phyloP scores from a whole-genome alignment of 1,284 basidiomycete genomes.

The Melampsora larici-populina region DNA sequence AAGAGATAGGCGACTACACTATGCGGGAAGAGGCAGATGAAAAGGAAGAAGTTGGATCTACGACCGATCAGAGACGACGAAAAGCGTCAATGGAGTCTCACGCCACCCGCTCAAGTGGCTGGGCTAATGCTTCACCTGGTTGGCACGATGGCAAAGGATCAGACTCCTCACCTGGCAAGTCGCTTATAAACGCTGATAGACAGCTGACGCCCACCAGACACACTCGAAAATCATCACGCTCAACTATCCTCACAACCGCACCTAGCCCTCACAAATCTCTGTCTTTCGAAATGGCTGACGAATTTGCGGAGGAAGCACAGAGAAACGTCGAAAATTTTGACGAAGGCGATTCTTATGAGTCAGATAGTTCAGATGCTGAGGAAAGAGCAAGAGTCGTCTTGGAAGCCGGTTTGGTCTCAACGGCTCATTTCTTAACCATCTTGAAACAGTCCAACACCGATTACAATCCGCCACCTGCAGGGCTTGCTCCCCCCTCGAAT shows the following conservation, averaged over 20 bases:
- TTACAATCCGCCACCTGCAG: conserved; percentile 3
- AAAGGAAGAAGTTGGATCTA: not conserved
- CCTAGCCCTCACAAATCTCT: not conserved
- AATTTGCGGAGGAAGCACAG: conserved; percentile 3
- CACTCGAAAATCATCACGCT: conserved; percentile 8
- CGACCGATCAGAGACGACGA: not conserved
- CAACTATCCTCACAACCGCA: conserved; percentile 20
- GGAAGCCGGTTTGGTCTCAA: conserved; percentile 19
- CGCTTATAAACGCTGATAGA: not conserved
- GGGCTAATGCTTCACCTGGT: not conserved
- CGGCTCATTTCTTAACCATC: conserved; percentile 25
- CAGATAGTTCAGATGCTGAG: conserved; percentile 23
- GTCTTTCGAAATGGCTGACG: not conserved
- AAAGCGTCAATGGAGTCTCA: not conserved
- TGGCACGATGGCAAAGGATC: not conserved
- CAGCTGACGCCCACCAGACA: conserved; percentile 4
- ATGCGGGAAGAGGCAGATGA: conserved; percentile 1
- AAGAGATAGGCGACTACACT: not conserved
- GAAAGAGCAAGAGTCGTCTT: not conserved
- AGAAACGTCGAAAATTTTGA: not conserved
- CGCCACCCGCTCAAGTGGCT: not conserved
- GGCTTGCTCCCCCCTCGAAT: not conserved
- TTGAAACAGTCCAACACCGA: conserved; percentile 37
- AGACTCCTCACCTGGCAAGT: not conserved
- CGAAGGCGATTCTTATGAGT: conserved; percentile 3